Conservation (phyloP, 1,284 basidiomycete genomes). For the Sporisorium iseilematis-ciliati region DNA sequence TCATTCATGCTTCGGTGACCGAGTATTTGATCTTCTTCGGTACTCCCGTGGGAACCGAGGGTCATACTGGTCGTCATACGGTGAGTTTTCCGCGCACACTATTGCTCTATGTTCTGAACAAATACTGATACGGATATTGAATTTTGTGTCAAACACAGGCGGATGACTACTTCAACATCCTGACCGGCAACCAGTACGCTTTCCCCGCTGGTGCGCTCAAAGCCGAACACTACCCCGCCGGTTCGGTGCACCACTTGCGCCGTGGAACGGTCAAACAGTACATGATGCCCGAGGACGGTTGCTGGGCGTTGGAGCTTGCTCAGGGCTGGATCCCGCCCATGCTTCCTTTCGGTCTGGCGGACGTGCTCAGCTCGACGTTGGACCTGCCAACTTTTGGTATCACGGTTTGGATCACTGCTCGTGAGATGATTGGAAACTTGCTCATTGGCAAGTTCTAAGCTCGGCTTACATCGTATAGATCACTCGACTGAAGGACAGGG, state of each 20-base stretch:
- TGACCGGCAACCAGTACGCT: conserved; percentile 92
- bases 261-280: conserved; percentile 93
- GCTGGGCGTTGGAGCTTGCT: conserved; percentile 95
- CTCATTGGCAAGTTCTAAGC: conserved; percentile 50
- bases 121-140: not conserved
- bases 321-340: conserved; percentile 75
- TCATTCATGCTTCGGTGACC: conserved; percentile 93
- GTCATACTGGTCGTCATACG: conserved; percentile 91
- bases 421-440: conserved; percentile 67
- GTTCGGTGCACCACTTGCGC: conserved; percentile 84
- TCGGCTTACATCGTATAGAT: not conserved
- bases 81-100: conserved; percentile 17
- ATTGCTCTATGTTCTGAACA: not conserved
- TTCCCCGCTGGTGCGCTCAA: conserved; percentile 83
- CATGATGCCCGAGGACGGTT: conserved; percentile 89
- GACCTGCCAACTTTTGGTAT: conserved; percentile 86
- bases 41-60: conserved; percentile 94
- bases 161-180: conserved; percentile 97
- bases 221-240: conserved; percentile 84
- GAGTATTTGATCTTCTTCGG: conserved; percentile 86
- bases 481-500: not conserved
- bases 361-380: conserved; percentile 86
- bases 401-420: conserved; percentile 81
- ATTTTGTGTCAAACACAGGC: conserved; percentile 71
- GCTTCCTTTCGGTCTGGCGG: conserved; percentile 88